Percentiles rank a stretch among this genome's conserved stretches.
phyloP scores from a whole-genome alignment of 495 filamentous ascomycete genomes.

The Neurospora sp. region DNA sequence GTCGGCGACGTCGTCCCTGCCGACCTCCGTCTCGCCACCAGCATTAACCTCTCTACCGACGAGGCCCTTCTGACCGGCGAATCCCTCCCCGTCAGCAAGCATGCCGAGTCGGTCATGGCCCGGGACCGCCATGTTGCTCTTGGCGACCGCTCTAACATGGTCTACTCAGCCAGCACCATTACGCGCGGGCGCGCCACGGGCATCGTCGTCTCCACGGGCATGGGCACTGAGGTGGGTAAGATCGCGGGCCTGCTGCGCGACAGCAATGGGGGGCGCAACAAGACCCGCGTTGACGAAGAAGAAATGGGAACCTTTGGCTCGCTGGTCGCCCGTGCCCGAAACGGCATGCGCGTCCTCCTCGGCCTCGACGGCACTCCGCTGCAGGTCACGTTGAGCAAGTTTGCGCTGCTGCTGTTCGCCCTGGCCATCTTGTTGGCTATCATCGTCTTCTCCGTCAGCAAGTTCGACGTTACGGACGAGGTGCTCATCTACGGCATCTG shows the following conservation, averaged over 20 bases:
- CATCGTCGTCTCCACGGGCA: slow-evolving; percentile 58
- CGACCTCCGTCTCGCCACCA: slow-evolving; percentile 62
- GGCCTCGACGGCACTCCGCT: slow-evolving; percentile 69
- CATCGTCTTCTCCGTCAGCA: slow-evolving; percentile 69
- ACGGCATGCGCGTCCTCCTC: slow-evolving; percentile 27
- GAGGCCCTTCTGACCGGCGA: slow-evolving; percentile 53
- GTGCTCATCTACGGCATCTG: slow-evolving; percentile 77
- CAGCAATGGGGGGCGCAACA: slow-evolving; percentile 35
- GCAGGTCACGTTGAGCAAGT: slow-evolving; percentile 64
- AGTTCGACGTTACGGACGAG: slow-evolving; percentile 57
- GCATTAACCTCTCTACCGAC: slow-evolving; percentile 53
- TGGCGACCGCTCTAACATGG: slow-evolving; percentile 60
- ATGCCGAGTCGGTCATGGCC: slow-evolving; percentile 20
- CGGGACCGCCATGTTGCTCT: slow-evolving; percentile 39
- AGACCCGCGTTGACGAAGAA: slow-evolving; percentile 12
- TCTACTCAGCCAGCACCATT: slow-evolving; percentile 56
- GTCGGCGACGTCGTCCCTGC: slow-evolving; percentile 77
- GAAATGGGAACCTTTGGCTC: slow-evolving; percentile 25
- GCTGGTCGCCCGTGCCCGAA: slow-evolving; percentile 6
- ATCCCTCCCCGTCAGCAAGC: slow-evolving; percentile 41
- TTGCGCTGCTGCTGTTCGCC: slow-evolving; percentile 64
- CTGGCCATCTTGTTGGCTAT: slow-evolving; percentile 65
- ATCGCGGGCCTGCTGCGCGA: slow-evolving; percentile 58
- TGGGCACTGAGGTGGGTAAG: slow-evolving; percentile 72
- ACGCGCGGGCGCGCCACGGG: slow-evolving; percentile 57